Percentiles rank a stretch among this genome's conserved stretches.
Evolutionary conservation across 495 filamentous ascomycete genomes (phyloP).

Genomic region (Cudoniella acicularis): DNA sequence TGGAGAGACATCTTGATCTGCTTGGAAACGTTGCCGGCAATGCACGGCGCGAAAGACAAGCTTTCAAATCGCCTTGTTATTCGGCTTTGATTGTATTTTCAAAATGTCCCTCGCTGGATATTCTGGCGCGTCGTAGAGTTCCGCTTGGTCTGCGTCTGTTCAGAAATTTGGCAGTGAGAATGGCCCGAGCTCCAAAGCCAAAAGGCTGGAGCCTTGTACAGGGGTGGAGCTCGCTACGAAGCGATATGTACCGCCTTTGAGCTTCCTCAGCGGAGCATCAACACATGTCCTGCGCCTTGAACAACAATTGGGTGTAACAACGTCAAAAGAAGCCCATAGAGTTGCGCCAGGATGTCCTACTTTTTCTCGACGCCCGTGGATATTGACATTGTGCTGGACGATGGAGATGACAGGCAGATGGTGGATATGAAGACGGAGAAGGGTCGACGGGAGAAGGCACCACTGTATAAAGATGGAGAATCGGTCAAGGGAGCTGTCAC

Average conservation of each 20-base stretch:
- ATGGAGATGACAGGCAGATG: slow-evolving; percentile 87
- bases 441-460: slow-evolving; percentile 91
- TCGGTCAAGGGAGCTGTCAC: slow-evolving; percentile 95
- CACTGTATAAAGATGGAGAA: slow-evolving; percentile 96
- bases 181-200: not conserved
- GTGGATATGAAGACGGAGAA: slow-evolving; percentile 99
- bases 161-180: not conserved
- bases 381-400: slow-evolving; percentile 96
- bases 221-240: not conserved
- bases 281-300: not conserved
- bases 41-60: slow-evolving; percentile 1
- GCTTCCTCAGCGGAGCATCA: not conserved
- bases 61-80: not conserved
- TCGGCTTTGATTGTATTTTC: not conserved
- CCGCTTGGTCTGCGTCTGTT: not conserved
- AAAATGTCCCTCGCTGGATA: not conserved
- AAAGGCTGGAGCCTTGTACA: not conserved
- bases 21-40: slow-evolving; percentile 14
- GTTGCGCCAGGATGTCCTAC: slow-evolving; percentile 69
- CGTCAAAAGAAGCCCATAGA: not conserved
- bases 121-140: not conserved
- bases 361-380: slow-evolving; percentile 98
- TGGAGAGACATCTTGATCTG: slow-evolving; percentile 23
- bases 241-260: not conserved
- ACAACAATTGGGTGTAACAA: not conserved